phyloP scores from a whole-genome alignment of 106 monocot species.

The Chionographis japonica region DNA sequence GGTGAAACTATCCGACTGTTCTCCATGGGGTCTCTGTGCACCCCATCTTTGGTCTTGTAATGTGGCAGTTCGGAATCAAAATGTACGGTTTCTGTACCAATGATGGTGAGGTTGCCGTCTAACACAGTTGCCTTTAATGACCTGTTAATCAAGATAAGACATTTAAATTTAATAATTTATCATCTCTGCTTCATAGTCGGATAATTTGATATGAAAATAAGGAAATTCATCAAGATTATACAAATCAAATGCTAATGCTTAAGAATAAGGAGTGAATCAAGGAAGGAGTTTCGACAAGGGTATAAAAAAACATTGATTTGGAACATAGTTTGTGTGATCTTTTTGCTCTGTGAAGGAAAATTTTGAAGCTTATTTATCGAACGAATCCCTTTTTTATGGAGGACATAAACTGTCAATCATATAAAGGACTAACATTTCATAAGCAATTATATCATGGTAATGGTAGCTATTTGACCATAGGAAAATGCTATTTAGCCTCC shows the following conservation, averaged over 20 bases:
- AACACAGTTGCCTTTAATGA: conserved; percentile 89
- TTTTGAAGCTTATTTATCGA: no score
- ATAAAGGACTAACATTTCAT: no score
- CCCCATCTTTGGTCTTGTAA: conserved; percentile 90
- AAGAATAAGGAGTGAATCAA: not conserved
- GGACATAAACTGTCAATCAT: no score
- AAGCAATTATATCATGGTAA: no score
- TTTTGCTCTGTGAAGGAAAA: no score
- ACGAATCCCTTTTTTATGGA: no score
- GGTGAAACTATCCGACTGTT: conserved; percentile 86
- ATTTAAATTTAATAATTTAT: not conserved
- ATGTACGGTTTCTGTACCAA: conserved; percentile 64
- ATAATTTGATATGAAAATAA: not conserved
- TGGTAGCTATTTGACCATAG: no score
- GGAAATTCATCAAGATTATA: not conserved
- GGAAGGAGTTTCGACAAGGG: no score
- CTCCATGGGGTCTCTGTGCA: conserved; percentile 66
- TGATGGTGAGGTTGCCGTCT: conserved; percentile 53
- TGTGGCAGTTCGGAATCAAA: conserved; percentile 90
- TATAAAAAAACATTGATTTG: no score
- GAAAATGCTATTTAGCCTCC: no score
- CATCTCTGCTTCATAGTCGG: not conserved
- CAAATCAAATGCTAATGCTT: not conserved
- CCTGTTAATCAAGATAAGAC: conserved; percentile 27
- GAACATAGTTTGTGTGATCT: no score